Base-by-base conservation (phyloP, 73 alveolate genomes). In the Breviolum minutum region DNA sequence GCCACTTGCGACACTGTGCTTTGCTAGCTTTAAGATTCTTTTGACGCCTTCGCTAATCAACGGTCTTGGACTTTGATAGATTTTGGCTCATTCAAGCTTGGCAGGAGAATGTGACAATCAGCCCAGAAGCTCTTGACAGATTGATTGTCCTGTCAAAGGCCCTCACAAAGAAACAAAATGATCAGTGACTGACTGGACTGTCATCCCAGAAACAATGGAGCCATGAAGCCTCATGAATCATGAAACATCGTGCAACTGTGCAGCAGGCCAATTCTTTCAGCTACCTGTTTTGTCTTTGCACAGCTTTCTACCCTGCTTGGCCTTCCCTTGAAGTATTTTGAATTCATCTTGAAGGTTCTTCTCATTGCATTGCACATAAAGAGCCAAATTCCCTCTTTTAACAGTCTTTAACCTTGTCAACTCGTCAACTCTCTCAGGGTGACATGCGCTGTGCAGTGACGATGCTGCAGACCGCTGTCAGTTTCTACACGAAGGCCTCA, bases 391-490 rank as follows among this genome's bases (percentile, higher is more conserved):
- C 54, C 0, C 54, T 40, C 54, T 40, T 40, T 40, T 2, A 40
- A n/a, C n/a, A n/a, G n/a, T n/a, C 54, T 40, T 3, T 40, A 40
- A 40, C 54, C 54, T 40, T 40, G 54, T 40, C 54, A 40, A 40
- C 54, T 40, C 54, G 54, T 40, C 32, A 12, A 54, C 63, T 14
- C 40, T 30, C 29, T 12, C 97, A 90, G 97, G 98, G 92, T 8
- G 98, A 93, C 60, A 77, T 93, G 98, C 98, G 98, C 82, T 93
- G 98, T 11, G 98, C 98, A n/a, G 98, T 93, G 91, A 93, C 98
- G 19, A 93, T 93, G 98, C 82, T 93, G 71, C 98, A 93, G 92
- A 93, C 98, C 16, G 98, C 98, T 7, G 98, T 93, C 79, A 64
- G 77, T 40, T 80, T 93, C 82, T 93, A 93, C 83, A 80, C 76